Evolutionary conservation across 2,329 filamentous ascomycete genomes (phyloP).

Genomic region (Penicillium sp.): DNA sequence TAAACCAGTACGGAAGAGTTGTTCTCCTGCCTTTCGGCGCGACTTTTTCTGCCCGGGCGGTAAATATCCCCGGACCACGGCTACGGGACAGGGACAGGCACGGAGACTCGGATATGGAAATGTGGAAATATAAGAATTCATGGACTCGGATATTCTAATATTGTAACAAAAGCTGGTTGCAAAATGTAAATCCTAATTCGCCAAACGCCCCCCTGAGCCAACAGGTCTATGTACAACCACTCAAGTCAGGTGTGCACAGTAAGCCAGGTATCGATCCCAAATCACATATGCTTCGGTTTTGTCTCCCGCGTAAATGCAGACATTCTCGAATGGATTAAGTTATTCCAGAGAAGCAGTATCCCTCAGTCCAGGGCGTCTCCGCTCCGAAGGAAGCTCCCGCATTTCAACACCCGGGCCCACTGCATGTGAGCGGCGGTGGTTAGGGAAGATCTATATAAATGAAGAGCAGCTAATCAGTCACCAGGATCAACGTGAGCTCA

Average conservation of each 20-base stretch:
- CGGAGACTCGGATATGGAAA: neutral
- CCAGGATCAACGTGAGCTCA: neutral
- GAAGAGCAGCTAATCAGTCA: neutral
- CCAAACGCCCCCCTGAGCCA: constrained; percentile 26
- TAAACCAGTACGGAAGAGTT: constrained; percentile 9
- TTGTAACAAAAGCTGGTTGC: constrained; percentile 3
- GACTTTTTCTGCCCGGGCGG: constrained; percentile 32
- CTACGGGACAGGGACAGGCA: constrained; percentile 3
- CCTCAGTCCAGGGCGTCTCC: constrained; percentile 49
- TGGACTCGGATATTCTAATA: constrained; percentile 1
- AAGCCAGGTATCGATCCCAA: constrained; percentile 14
- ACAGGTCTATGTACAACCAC: constrained; percentile 30
- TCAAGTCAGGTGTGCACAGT: constrained; percentile 10
- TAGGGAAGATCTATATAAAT: constrained; percentile 47
- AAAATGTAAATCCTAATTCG: constrained; percentile 18
- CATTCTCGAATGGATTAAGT: constrained; percentile 8
- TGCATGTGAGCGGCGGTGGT: constrained; percentile 54
- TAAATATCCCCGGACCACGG: constrained; percentile 13
- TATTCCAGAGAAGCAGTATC: constrained; percentile 63
- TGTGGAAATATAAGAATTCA: neutral
- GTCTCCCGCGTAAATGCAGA: constrained; percentile 14
- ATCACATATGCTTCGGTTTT: constrained; percentile 17
- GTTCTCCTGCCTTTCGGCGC: constrained; percentile 25
- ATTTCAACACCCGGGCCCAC: constrained; percentile 78
- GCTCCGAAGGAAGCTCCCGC: constrained; percentile 54